Conservation (phyloP, 306 rosid genomes). For the Trifolium pratense region DNA sequence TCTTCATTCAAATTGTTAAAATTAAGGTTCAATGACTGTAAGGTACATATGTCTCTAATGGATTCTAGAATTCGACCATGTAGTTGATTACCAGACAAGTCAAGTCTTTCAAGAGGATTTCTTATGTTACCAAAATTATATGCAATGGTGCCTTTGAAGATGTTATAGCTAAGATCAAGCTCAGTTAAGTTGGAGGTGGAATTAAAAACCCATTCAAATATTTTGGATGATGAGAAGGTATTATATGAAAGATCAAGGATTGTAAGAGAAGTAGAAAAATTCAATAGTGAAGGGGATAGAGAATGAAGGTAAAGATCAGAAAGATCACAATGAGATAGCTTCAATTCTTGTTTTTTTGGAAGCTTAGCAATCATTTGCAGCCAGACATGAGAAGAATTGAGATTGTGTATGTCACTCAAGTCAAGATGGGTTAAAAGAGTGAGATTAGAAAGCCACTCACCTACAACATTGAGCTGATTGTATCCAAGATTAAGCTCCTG, state of each 20-base stretch:
- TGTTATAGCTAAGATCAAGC: neutral
- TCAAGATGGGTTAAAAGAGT: slow-evolving; percentile 26
- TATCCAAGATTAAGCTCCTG: slow-evolving; percentile 29
- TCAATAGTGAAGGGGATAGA: neutral
- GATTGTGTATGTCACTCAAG: too few relatives aligned
- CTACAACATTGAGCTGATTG: neutral
- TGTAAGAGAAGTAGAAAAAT: slow-evolving; percentile 30
- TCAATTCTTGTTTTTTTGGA: slow-evolving; percentile 2
- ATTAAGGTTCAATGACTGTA: accelerated
- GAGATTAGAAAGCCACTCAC: slow-evolving; percentile 38
- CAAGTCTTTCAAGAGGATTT: neutral
- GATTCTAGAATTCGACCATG: neutral
- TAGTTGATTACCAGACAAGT: neutral
- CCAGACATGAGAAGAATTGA: too few relatives aligned
- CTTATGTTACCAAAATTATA: neutral
- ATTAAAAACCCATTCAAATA: slow-evolving; percentile 40
- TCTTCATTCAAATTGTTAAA: neutral
- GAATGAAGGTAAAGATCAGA: neutral
- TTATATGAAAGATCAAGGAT: neutral
- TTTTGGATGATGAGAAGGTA: neutral
- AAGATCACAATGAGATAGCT: neutral
- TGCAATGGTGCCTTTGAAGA: neutral
- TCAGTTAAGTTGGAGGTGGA: slow-evolving; percentile 6
- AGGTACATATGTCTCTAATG: slow-evolving; percentile 15
- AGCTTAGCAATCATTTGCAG: neutral